Percentiles rank a stretch among this genome's conserved stretches.
These are phyloP conservation scores for Rhodotorula babjevae DNA, from an alignment of 768 basidiomycete species.

Conservation along the genomic window DNA sequence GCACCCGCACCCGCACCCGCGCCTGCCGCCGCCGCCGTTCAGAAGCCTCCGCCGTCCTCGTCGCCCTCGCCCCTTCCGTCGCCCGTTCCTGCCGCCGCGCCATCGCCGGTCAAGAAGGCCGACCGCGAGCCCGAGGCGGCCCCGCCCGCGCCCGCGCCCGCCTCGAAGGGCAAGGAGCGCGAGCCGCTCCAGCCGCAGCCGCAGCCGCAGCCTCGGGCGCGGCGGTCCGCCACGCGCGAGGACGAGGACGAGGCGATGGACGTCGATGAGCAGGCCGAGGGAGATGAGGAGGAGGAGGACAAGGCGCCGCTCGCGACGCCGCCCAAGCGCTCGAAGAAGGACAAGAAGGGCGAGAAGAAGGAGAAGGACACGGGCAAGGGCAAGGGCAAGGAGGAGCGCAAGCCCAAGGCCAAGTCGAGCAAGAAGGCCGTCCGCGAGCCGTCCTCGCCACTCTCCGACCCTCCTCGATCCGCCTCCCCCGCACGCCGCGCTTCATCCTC, in stretches of 20 bases:
- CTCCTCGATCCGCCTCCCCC: too few relatives aligned
- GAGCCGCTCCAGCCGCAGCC: too few relatives aligned
- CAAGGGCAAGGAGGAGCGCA: conserved; percentile 9
- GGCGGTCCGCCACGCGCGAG: not conserved
- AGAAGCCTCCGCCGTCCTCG: too few relatives aligned
- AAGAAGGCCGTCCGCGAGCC: not conserved
- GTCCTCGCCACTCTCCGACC: not conserved
- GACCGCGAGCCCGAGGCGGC: too few relatives aligned
- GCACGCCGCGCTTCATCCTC: not conserved
- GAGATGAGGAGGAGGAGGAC: not conserved
- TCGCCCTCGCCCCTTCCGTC: not conserved
- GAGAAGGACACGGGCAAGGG: not conserved
- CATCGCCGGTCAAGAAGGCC: too few relatives aligned
- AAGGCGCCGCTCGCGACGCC: not conserved
- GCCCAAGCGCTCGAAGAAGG: not conserved
- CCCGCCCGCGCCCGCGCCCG: not conserved
- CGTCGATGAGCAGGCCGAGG: not conserved
- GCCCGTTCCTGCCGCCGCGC: not conserved
- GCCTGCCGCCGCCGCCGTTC: too few relatives aligned
- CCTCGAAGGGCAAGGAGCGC: not conserved
- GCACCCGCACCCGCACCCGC: not conserved
- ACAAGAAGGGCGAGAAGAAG: not conserved
- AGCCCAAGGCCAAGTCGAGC: not conserved
- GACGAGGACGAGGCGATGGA: not conserved
- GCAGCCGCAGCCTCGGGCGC: too few relatives aligned